phyloP scores from a whole-genome alignment of 441 rosid genomes.

The Metrosideros polymorpha region DNA sequence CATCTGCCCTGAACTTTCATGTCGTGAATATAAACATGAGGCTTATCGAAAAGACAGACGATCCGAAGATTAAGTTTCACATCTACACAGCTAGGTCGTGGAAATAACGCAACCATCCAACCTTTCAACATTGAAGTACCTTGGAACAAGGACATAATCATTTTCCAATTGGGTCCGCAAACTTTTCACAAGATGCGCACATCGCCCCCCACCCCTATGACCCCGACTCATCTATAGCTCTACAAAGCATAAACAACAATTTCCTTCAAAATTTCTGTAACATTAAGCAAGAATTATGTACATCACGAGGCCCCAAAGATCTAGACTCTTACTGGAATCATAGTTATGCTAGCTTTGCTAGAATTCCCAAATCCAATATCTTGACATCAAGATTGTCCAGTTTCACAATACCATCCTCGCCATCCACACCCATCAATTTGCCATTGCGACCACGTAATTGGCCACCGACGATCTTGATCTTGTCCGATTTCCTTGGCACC shows the following conservation, averaged over 20 bases:
- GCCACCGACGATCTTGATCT: slow-evolving; percentile 85
- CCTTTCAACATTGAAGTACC: neutral
- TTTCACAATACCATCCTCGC: slow-evolving; percentile 83
- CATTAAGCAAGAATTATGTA: neutral
- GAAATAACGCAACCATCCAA: neutral
- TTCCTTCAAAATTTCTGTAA: neutral
- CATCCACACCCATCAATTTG: slow-evolving; percentile 91
- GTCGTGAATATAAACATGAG: neutral
- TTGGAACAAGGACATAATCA: neutral
- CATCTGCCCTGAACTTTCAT: neutral
- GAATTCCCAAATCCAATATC: slow-evolving; percentile 71
- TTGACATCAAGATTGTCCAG: slow-evolving; percentile 82
- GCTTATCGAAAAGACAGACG: neutral
- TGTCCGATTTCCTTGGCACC: slow-evolving; percentile 74
- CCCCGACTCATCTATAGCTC: neutral
- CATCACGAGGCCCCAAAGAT: neutral
- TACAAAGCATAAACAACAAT: neutral
- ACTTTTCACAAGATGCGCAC: neutral
- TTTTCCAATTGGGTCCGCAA: neutral
- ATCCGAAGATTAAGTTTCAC: neutral
- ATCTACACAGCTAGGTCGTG: neutral
- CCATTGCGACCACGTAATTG: slow-evolving; percentile 71
- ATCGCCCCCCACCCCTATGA: neutral
- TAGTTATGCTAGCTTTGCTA: slow-evolving; percentile 54
- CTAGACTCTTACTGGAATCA: neutral